Evolutionary conservation across 805 yeast genomes (phyloP), one percentile per base, ranked within the genome.

Genomic region (Cyberlindnera euphorbiiphila): DNA sequence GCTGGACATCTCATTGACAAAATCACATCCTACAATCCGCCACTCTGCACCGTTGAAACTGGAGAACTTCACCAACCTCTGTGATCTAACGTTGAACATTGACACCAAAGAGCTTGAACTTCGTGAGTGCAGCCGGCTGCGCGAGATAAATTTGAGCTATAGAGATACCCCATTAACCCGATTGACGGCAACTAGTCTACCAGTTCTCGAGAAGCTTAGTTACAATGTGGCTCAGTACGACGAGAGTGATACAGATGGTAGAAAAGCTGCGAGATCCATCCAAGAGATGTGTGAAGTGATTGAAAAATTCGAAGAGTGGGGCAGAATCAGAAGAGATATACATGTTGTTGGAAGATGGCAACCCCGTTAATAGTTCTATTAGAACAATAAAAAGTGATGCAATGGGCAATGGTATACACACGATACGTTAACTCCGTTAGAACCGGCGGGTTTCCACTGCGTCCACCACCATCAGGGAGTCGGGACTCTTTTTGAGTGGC

Each of bases 251-350:
- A 12, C 17, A 9, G 13, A 16, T 8, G n/a, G 16, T 10, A 29
- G 21, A 19, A 18, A 16, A 29, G 15, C 25, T 9, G 25, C 25
- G 9, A 30, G 33, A 18, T 30, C 33, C 11, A 37, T 37, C n/a
- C 36, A 32, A 19, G 41, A 37, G 11, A 22, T 37, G 29, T 37
- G 41, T 37, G 41, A 37, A 14, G 33, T 27, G 14, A 37, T 37
- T 24, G 41, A 37, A 22, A 24, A 37, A 11, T 37, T 37, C 24
- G 32, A 32, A 22, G 41, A 37, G n/a, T 34, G 32, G 32, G 37
- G 37, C 10, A 14, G 37, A 22, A 22, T 34, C 14, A 34, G 32
- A 27, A 21, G 37, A 22, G 37, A 34, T 17, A 27, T 34, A 4
- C 32, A 27, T 17, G 32, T 34, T 12, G 37, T 34, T 14, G 31